Conservation (phyloP, 1,139 yeast species). For the Zygoascus sp. region DNA sequence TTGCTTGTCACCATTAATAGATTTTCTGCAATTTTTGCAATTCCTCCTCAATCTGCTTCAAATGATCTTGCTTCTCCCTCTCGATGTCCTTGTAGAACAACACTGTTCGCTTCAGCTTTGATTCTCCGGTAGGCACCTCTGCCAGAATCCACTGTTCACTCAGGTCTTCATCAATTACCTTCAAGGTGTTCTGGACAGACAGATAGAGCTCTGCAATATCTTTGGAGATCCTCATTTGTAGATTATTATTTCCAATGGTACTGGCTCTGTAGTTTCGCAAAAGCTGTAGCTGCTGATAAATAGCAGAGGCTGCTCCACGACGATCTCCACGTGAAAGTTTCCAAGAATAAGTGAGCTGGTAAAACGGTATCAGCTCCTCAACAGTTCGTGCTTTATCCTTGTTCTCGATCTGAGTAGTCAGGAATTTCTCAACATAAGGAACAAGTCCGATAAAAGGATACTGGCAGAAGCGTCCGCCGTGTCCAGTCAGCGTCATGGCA, state of each 20-base stretch:
- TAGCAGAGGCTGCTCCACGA: conserved; percentile 28
- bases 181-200: conserved; percentile 30
- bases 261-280: conserved; percentile 13
- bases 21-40: background rate
- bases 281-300: conserved; percentile 23
- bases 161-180: conserved; percentile 20
- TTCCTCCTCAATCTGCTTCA: background rate
- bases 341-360: conserved; percentile 34
- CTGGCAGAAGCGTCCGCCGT: conserved; percentile 24
- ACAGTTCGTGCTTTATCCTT: conserved; percentile 14
- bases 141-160: conserved; percentile 32
- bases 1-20: background rate
- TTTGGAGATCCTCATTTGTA: conserved; percentile 1
- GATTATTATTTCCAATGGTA: background rate
- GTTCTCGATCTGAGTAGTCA: conserved; percentile 23
- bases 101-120: background rate
- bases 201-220: conserved; percentile 18
- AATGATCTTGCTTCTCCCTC: conserved; percentile 16
- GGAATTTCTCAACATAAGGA: conserved; percentile 14
- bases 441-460: conserved; percentile 34
- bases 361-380: conserved; percentile 19
- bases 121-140: background rate
- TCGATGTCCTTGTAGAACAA: conserved; percentile 7
- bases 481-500: conserved; percentile 25
- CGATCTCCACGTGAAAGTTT: conserved; percentile 32